Evolutionary conservation across 1,284 basidiomycete species (phyloP).

Genomic region (Wallemia hederae): DNA sequence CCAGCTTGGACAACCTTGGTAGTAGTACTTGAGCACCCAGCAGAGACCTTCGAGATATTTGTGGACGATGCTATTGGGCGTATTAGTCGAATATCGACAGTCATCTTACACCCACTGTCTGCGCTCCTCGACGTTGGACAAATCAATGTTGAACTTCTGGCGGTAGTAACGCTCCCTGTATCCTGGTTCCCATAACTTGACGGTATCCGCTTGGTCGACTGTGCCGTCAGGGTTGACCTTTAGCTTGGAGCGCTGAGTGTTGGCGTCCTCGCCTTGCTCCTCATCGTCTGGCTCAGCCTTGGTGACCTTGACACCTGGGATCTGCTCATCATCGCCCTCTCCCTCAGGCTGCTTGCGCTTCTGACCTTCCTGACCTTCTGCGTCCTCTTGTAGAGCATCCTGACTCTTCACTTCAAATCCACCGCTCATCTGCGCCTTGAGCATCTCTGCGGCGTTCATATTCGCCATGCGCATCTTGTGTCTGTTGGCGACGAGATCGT

Average conservation of each 20-base stretch:
- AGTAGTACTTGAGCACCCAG: constrained; percentile 95
- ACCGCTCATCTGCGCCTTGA: constrained; percentile 66
- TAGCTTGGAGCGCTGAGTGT: constrained; percentile 23
- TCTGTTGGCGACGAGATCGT: constrained; percentile 57
- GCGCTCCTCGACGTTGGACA: constrained; percentile 39
- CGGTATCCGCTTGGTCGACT: constrained; percentile 72
- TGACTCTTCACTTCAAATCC: constrained; percentile 26
- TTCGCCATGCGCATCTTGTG: constrained; percentile 78
- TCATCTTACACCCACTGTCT: constrained; percentile 28
- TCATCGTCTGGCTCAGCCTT: constrained; percentile 6
- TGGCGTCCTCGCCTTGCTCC: constrained; percentile 9
- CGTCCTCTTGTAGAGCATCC: background rate
- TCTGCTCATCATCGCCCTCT: background rate
- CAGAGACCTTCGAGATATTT: constrained; percentile 75
- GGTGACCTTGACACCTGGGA: background rate
- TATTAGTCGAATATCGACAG: constrained; percentile 6
- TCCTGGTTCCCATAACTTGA: constrained; percentile 88
- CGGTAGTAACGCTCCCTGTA: constrained; percentile 86
- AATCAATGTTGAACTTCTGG: constrained; percentile 65
- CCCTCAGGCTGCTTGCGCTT: constrained; percentile 2
- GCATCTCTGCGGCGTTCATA: constrained; percentile 69
- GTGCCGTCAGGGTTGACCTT: constrained; percentile 62
- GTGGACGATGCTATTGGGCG: constrained; percentile 34
- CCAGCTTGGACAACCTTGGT: constrained; percentile 88
- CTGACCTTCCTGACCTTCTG: constrained; percentile 3